These are phyloP conservation scores for Piedraia hortae DNA, from an alignment of 2,329 filamentous ascomycete genomes.

Conservation along the genomic window DNA sequence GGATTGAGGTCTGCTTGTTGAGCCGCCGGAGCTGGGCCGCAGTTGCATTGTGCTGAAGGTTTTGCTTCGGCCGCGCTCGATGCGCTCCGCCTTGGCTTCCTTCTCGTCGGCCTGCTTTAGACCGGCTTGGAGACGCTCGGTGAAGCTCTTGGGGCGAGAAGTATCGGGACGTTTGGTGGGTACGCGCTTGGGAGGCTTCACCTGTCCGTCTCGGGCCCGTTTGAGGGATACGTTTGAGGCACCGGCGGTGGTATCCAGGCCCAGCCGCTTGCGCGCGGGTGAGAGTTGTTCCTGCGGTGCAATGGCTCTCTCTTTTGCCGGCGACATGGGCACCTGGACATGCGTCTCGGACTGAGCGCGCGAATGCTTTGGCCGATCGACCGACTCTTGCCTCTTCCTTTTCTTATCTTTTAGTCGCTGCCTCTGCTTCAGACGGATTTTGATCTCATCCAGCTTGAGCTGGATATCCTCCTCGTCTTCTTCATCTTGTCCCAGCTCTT, in stretches of 20 bases:
- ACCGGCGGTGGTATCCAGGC: constrained; percentile 68
- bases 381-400: too few relatives aligned
- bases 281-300: constrained; percentile 32
- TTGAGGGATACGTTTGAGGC: constrained; percentile 66
- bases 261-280: constrained; percentile 51
- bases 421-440: constrained; percentile 1
- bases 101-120: constrained; percentile 18
- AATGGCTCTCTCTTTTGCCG: constrained; percentile 23
- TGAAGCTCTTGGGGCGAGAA: constrained; percentile 35
- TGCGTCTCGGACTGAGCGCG: constrained; percentile 5
- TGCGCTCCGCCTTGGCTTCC: constrained; percentile 18
- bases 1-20: neutral
- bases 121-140: constrained; percentile 54
- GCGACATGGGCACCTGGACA: constrained; percentile 56
- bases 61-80: constrained; percentile 16
- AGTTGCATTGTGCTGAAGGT: constrained; percentile 6
- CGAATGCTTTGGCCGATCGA: too few relatives aligned
- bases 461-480: constrained; percentile 1
- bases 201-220: constrained; percentile 23
- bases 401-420: too few relatives aligned
- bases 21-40: neutral
- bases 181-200: neutral
- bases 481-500: neutral
- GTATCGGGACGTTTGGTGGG: constrained; percentile 6
- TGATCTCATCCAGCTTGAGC: constrained; percentile 1